A percentile compares a stretch with the other conserved stretches of the same genome.
Conservation (phyloP, 2,329 filamentous ascomycete genomes). For the Madurella fahalii region DNA sequence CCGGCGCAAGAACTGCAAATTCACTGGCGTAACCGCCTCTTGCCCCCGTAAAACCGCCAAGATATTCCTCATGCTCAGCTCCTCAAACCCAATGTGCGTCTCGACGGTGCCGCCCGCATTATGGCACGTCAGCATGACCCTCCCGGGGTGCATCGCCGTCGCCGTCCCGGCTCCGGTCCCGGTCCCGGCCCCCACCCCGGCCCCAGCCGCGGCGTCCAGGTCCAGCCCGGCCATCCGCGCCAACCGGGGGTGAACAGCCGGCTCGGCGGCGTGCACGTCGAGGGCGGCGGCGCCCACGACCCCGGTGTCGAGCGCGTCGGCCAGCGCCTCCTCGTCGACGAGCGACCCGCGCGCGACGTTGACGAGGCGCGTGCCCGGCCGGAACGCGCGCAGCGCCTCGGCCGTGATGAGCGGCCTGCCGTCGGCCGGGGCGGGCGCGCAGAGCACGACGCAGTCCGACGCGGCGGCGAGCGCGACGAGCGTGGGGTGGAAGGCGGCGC, state of each 20-base stretch:
- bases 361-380: slow-evolving; percentile 54
- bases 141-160: slow-evolving; percentile 29
- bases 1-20: slow-evolving; percentile 48
- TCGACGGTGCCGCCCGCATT: slow-evolving; percentile 65
- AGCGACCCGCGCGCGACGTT: slow-evolving; percentile 63
- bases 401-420: slow-evolving; percentile 46
- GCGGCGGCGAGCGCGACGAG: slow-evolving; percentile 49
- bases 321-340: slow-evolving; percentile 61
- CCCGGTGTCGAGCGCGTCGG: slow-evolving; percentile 52
- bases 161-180: slow-evolving; percentile 1
- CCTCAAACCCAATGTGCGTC: slow-evolving; percentile 63
- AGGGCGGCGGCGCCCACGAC: slow-evolving; percentile 51
- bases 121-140: slow-evolving; percentile 60
- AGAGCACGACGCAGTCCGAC: slow-evolving; percentile 60
- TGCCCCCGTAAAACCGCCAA: slow-evolving; percentile 52
- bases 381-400: slow-evolving; percentile 47
- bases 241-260: slow-evolving; percentile 47
- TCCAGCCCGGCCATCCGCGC: slow-evolving; percentile 31
- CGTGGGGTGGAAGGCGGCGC: slow-evolving; percentile 47
- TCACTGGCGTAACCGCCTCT: slow-evolving; percentile 58
- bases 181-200: no score
- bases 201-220: no score
- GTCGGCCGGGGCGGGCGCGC: slow-evolving; percentile 50
- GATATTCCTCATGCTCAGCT: slow-evolving; percentile 63
- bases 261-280: slow-evolving; percentile 62